Evolutionary conservation across 73 alveolate species (phyloP).

Genomic region (Paramecium bursaria): DNA sequence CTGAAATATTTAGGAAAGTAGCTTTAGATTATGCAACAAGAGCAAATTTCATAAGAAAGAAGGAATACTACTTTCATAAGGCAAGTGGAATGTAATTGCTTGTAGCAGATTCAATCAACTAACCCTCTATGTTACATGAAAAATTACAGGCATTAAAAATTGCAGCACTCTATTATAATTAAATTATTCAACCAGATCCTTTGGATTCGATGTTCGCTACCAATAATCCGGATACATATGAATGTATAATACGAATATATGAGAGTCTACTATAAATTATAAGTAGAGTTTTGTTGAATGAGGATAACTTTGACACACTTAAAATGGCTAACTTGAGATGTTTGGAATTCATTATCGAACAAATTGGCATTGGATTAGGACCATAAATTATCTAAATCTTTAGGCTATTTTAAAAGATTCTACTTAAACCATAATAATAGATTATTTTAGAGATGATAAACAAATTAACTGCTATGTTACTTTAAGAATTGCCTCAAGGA

Average conservation of each 20-base stretch:
- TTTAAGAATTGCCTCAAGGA: slow-evolving; percentile 46
- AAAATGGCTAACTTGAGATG: slow-evolving; percentile 56
- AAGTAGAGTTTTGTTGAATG: slow-evolving; percentile 12
- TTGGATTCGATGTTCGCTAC: neutral
- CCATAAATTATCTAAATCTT: slow-evolving; percentile 9
- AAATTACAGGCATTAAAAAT: slow-evolving; percentile 29
- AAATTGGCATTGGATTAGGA: slow-evolving; percentile 34
- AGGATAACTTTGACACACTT: slow-evolving; percentile 35
- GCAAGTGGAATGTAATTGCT: slow-evolving; percentile 48
- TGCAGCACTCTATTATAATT: slow-evolving; percentile 19
- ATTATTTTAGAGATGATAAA: slow-evolving; percentile 19
- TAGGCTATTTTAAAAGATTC: slow-evolving; percentile 1
- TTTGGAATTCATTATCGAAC: slow-evolving; percentile 38
- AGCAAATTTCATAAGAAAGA: slow-evolving; percentile 5
- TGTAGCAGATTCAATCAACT: slow-evolving; percentile 49
- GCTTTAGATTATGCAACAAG: slow-evolving; percentile 36
- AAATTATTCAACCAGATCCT: neutral
- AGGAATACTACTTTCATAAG: slow-evolving; percentile 12
- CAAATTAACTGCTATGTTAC: slow-evolving; percentile 22
- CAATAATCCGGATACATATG: slow-evolving; percentile 49
- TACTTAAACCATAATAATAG: neutral
- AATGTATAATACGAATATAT: slow-evolving; percentile 21
- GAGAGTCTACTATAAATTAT: slow-evolving; percentile 29
- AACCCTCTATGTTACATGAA: slow-evolving; percentile 51
- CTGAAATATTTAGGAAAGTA: slow-evolving; percentile 52